Base-by-base conservation (phyloP, 345 rosid genomes). In the Ceriops tagal region DNA sequence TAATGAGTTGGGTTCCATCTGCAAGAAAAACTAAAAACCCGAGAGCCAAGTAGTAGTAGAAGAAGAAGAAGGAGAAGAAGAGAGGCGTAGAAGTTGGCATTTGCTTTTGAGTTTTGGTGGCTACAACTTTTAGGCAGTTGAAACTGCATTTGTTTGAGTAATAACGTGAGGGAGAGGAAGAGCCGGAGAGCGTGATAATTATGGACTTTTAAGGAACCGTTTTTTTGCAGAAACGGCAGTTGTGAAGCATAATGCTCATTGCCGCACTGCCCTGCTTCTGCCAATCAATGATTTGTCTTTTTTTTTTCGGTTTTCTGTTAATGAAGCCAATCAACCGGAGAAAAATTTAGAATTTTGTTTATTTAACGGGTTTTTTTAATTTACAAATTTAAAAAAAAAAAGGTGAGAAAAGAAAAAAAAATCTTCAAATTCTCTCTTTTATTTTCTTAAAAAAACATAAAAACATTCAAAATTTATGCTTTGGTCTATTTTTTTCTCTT, bases 1-100 rank as follows among this genome's bases (percentile, higher is more conserved):
- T 26, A 35, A 79, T 64, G 28, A 85, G 78, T 39, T 67, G 46
- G 24, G 49, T 64, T 22, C 77, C 76, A 71, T 53, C 80, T 71
- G 76, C 75, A 67, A 51, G 34, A 21, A 46, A 47, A 68, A 24
- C n/a, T 7, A 9, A 31, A 46, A 10, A n/a, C 26, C 3, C 5
- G 4, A 28, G 58, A 1, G 16, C 3, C 31, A 32, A 58, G 37
- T 10, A 21, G 34, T 24, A 39, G 70, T 35, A 21, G 43, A n/a
- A 27, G 62, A 39, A 24, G 20, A 53, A 52, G 46, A 62, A 62
- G 62, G 64, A 30, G 62, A 64, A 30, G 70, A 57, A 1, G 35
- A 43, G 11, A 49, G 31, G 26, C 1, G 37, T 63, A n/a, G 69
- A 64, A 64, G 55, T 64, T 57, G 62, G 43, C 76, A 73, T 73